Conservation (phyloP, 2,329 filamentous ascomycete species). For the Orbilia brochopaga region DNA sequence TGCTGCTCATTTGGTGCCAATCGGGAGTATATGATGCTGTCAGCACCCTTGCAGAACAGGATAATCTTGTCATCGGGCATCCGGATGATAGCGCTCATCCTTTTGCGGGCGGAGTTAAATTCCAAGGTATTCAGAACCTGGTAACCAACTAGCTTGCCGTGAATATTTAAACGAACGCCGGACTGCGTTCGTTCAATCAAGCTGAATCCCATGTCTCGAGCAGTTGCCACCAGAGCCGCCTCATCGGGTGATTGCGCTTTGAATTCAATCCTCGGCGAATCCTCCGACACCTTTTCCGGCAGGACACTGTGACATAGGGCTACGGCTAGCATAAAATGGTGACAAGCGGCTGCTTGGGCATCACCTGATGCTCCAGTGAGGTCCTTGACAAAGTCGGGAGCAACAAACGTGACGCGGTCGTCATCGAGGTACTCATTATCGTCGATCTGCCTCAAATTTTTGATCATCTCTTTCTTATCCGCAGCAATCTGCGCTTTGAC, state of each 20-base stretch:
- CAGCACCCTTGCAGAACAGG: conserved; percentile 95
- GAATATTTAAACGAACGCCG: conserved; percentile 81
- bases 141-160: conserved; percentile 84
- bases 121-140: conserved; percentile 92
- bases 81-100: conserved; percentile 95
- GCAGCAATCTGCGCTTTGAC: conserved; percentile 78
- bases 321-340: conserved; percentile 91
- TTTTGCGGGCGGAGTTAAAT: conserved; percentile 94
- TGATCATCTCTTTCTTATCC: conserved; percentile 75
- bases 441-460: conserved; percentile 75
- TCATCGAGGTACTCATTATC: conserved; percentile 90
- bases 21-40: conserved; percentile 94
- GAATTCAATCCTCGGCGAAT: conserved; percentile 88
- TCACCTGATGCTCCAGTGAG: conserved; percentile 76
- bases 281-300: conserved; percentile 84
- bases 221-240: conserved; percentile 89
- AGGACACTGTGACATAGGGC: conserved; percentile 98
- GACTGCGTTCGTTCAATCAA: conserved; percentile 80
- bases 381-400: conserved; percentile 86
- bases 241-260: conserved; percentile 98
- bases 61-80: conserved; percentile 92
- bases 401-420: conserved; percentile 88
- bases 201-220: conserved; percentile 92
- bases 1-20: conserved; percentile 83
- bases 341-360: conserved; percentile 77